Evolutionary conservation across 441 rosid genomes (phyloP).

Genomic region (Pelargonium myrrhifolium): DNA sequence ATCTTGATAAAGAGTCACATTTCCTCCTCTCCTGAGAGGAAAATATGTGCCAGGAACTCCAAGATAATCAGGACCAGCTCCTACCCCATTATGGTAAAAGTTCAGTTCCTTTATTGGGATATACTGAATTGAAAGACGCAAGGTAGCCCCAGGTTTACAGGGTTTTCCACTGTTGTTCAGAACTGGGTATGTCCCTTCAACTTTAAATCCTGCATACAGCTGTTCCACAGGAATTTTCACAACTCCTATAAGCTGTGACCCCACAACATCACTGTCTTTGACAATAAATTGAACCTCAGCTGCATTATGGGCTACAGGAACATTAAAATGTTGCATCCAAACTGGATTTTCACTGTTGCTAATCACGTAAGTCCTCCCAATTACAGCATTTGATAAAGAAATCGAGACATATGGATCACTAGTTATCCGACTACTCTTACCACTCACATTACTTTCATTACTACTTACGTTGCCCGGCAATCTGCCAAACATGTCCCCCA

Average conservation of each 20-base stretch:
- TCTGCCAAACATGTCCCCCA: conserved; percentile 51
- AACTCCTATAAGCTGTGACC: conserved; percentile 74
- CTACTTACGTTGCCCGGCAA: conserved; percentile 37
- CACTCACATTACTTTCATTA: conserved; percentile 42
- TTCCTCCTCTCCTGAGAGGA: conserved; percentile 85
- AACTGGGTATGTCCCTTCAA: conserved; percentile 65
- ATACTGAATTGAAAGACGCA: conserved; percentile 68
- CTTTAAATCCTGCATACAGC: conserved; percentile 47
- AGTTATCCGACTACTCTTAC: conserved; percentile 37
- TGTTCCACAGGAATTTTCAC: conserved; percentile 80
- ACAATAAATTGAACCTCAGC: conserved; percentile 78
- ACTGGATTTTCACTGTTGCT: conserved; percentile 81
- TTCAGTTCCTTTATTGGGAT: conserved; percentile 57
- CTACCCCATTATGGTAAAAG: conserved; percentile 71
- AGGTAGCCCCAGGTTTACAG: conserved; percentile 71
- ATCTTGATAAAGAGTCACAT: conserved; percentile 85
- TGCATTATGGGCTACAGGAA: conserved; percentile 81
- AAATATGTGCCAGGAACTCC: conserved; percentile 95
- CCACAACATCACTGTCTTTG: conserved; percentile 91
- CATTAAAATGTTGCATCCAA: conserved; percentile 82
- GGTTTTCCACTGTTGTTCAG: conserved; percentile 56
- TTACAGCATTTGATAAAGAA: conserved; percentile 47
- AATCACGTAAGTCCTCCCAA: conserved; percentile 78
- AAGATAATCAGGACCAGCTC: conserved; percentile 70
- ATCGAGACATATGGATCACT: conserved; percentile 94